Conservation (phyloP, 2,329 filamentous ascomycete genomes). For the Colletotrichum musicola region DNA sequence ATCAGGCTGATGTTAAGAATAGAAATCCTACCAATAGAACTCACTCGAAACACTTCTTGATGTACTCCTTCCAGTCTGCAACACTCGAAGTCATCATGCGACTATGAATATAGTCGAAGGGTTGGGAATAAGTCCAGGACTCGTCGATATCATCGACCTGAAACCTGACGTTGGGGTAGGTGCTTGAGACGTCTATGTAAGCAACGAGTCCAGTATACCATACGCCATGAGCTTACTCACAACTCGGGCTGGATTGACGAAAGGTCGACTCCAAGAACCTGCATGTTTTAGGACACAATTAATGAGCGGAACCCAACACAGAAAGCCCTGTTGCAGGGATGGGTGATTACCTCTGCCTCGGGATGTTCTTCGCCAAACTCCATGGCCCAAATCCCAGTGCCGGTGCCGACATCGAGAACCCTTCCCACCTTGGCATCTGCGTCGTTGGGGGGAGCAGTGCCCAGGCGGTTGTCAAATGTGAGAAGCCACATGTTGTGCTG, state of each 20-base stretch:
- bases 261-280: constrained; percentile 55
- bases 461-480: constrained; percentile 43
- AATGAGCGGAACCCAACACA: background rate
- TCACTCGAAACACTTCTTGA: constrained; percentile 50
- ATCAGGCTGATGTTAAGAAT: background rate
- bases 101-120: constrained; percentile 56
- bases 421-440: constrained; percentile 20
- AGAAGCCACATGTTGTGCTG: constrained; percentile 67
- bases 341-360: constrained; percentile 42
- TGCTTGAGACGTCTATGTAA: constrained; percentile 45
- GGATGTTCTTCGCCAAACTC: constrained; percentile 55
- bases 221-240: constrained; percentile 38
- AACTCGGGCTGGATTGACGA: constrained; percentile 55
- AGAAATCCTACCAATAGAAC: background rate
- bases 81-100: constrained; percentile 53
- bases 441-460: constrained; percentile 37
- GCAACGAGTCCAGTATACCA: too few species aligned
- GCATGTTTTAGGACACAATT: background rate
- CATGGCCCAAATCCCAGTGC: constrained; percentile 59
- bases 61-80: constrained; percentile 49
- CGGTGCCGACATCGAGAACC: constrained; percentile 61
- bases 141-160: constrained; percentile 57
- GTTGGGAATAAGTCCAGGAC: constrained; percentile 51
- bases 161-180: constrained; percentile 63
- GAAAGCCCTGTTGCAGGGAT: too few species aligned